Percentiles rank a stretch among this genome's conserved stretches.
Evolutionary conservation across 2,329 filamentous ascomycete genomes (phyloP).

Genomic region (Zymoseptoria crescenta): DNA sequence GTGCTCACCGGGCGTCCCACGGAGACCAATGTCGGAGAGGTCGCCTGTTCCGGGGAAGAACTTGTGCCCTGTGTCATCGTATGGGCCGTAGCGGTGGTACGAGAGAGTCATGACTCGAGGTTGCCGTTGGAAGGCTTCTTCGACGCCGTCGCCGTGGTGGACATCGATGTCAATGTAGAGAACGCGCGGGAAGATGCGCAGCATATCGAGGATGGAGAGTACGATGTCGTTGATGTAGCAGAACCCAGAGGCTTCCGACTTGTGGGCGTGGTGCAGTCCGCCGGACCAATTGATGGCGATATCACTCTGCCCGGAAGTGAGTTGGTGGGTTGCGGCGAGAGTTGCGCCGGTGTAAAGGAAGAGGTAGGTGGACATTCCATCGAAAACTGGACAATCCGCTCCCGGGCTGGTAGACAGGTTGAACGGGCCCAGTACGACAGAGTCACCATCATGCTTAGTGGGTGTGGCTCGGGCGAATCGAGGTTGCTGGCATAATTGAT

Average conservation of each 20-base stretch:
- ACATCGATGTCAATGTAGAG: conserved; percentile 94
- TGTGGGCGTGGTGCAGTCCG: conserved; percentile 92
- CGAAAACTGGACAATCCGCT: conserved; percentile 93
- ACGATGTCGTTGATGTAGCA: conserved; percentile 99
- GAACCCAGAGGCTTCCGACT: conserved; percentile 86
- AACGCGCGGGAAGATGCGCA: conserved; percentile 74
- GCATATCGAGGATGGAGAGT: conserved; percentile 78
- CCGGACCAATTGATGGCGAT: conserved; percentile 98
- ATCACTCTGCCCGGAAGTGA: conserved; percentile 78
- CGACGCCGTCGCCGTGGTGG: conserved; percentile 83
- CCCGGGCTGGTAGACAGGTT: conserved; percentile 57
- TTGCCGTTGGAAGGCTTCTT: conserved; percentile 83
- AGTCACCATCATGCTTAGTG: conserved; percentile 38
- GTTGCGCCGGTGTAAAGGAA: conserved; percentile 87
- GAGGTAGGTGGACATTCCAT: conserved; percentile 91
- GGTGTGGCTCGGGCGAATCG: conserved; percentile 36
- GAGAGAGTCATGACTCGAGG: conserved; percentile 88
- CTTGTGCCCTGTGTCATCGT: conserved; percentile 43
- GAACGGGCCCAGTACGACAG: conserved; percentile 51
- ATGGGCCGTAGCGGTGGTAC: conserved; percentile 92
- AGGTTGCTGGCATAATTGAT: conserved; percentile 46
- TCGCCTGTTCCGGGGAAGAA: conserved; percentile 65
- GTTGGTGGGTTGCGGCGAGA: conserved; percentile 81
- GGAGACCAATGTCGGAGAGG: conserved; percentile 56
- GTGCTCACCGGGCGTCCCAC: conserved; percentile 68